These are phyloP conservation scores for Neonectria neomacrospora DNA, from an alignment of 2,329 filamentous ascomycete species.

Conservation along the genomic window DNA sequence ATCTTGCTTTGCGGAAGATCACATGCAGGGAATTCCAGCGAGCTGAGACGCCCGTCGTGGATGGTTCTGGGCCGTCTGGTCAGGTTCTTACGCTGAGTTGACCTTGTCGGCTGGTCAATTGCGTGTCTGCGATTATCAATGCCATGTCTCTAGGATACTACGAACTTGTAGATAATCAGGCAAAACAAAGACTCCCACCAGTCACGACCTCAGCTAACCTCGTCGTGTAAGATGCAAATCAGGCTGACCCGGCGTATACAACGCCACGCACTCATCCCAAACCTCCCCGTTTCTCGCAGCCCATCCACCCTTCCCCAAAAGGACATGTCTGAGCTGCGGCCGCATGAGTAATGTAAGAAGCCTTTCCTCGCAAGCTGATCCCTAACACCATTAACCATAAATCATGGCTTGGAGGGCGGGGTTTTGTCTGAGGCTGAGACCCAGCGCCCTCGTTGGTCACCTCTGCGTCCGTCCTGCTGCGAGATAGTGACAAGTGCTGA, in stretches of 20 bases:
- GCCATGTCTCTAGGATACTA: neutral
- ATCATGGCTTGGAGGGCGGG: neutral
- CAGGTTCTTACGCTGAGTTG: neutral
- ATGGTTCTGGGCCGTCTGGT: neutral
- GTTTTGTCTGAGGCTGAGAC: neutral
- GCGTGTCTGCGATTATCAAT: neutral
- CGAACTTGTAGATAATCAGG: neutral
- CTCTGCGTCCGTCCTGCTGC: neutral
- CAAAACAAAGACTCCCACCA: neutral
- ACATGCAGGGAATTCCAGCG: neutral
- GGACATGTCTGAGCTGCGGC: neutral
- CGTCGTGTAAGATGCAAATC: neutral
- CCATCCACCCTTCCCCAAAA: neutral
- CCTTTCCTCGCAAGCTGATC: neutral
- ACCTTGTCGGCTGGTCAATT: neutral
- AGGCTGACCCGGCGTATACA: neutral
- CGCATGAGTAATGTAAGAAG: neutral
- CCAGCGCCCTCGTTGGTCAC: neutral
- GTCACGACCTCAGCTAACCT: neutral
- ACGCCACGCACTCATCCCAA: neutral
- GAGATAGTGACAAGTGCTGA: slow-evolving; percentile 6
- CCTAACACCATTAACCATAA: slow-evolving; percentile 4
- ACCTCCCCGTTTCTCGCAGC: too few species aligned
- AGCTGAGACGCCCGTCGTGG: neutral
- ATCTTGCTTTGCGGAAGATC: neutral